phyloP scores from a whole-genome alignment of 306 rosid species.

The Dicorynia guianensis region DNA sequence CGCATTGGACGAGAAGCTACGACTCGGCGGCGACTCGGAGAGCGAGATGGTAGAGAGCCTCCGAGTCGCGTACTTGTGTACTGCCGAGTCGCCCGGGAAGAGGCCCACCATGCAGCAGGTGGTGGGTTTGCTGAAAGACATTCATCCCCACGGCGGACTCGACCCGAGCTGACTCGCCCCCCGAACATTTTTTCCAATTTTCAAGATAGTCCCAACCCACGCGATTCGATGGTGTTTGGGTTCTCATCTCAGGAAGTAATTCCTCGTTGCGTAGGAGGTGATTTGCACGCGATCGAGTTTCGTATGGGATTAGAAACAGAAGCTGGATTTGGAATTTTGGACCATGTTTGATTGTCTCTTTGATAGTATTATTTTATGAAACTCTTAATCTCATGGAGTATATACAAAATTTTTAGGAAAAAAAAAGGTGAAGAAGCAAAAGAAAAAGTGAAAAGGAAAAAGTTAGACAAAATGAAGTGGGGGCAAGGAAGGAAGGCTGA shows the following conservation, averaged over 20 bases:
- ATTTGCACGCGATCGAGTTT: neutral
- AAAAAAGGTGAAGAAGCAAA: neutral
- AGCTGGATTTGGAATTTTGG: slow-evolving; percentile 15
- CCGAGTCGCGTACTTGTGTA: slow-evolving; percentile 89
- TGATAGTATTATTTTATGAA: neutral
- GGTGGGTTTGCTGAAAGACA: slow-evolving; percentile 82
- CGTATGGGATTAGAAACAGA: neutral
- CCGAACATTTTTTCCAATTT: neutral
- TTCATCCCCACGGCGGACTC: slow-evolving; percentile 52
- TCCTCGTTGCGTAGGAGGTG: slow-evolving; percentile 16
- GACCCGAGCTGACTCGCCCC: slow-evolving; percentile 36
- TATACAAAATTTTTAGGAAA: slow-evolving; percentile 10
- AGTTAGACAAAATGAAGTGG: slow-evolving; percentile 37
- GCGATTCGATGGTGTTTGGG: neutral
- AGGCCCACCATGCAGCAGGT: slow-evolving; percentile 95
- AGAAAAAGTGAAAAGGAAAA: slow-evolving; percentile 25
- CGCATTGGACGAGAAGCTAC: slow-evolving; percentile 66
- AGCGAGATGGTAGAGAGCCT: slow-evolving; percentile 81
- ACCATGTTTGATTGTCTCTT: slow-evolving; percentile 19
- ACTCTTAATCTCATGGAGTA: slow-evolving; percentile 16
- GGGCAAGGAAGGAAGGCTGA: slow-evolving; percentile 5
- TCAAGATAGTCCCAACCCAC: neutral
- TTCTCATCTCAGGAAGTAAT: neutral
- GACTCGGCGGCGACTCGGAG: slow-evolving; percentile 54
- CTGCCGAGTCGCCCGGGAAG: slow-evolving; percentile 85